These are phyloP conservation scores for Aspergillus sclerotiicarbonarius DNA, from an alignment of 495 filamentous ascomycete species.

Conservation along the genomic window DNA sequence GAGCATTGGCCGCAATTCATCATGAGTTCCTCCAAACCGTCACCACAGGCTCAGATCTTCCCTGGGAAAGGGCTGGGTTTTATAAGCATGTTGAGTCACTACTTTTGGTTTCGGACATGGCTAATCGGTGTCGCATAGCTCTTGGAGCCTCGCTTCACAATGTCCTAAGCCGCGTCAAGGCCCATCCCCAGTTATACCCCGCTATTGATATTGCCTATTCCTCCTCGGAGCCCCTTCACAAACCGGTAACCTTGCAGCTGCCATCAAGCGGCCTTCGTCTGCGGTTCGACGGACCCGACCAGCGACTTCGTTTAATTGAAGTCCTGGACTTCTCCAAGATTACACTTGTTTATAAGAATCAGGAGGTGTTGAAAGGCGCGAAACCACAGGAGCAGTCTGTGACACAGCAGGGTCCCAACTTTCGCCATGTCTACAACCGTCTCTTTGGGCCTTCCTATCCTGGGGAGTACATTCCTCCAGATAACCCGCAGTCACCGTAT, in stretches of 20 bases:
- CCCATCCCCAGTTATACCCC: conserved; percentile 76
- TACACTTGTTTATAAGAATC: conserved; percentile 76
- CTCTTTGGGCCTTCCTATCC: conserved; percentile 88
- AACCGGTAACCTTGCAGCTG: conserved; percentile 69
- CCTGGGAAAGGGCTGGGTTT: conserved; percentile 78
- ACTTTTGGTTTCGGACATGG: conserved; percentile 6
- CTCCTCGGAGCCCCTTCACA: conserved; percentile 62
- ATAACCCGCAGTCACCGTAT: conserved; percentile 45
- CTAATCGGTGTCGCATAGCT: conserved; percentile 49
- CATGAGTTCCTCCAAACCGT: conserved; percentile 47
- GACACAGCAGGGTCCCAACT: conserved; percentile 65
- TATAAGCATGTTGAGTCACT: conserved; percentile 54
- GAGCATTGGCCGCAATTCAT: conserved; percentile 20
- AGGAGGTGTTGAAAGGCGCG: conserved; percentile 70
- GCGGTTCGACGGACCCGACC: conserved; percentile 90
- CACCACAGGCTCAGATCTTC: conserved; percentile 62
- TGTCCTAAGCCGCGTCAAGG: conserved; percentile 78
- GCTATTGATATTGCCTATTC: conserved; percentile 80
- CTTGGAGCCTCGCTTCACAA: conserved; percentile 90
- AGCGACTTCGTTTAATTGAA: conserved; percentile 87
- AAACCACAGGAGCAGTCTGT: conserved; percentile 42
- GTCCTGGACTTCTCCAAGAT: conserved; percentile 87
- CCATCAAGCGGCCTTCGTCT: conserved; percentile 84
- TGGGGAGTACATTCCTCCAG: conserved; percentile 78
- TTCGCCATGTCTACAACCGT: conserved; percentile 87